A percentile compares a stretch with the other conserved stretches of the same genome.
Evolutionary conservation across 441 rosid species (phyloP).

Genomic region (Gossypium trilobum): DNA sequence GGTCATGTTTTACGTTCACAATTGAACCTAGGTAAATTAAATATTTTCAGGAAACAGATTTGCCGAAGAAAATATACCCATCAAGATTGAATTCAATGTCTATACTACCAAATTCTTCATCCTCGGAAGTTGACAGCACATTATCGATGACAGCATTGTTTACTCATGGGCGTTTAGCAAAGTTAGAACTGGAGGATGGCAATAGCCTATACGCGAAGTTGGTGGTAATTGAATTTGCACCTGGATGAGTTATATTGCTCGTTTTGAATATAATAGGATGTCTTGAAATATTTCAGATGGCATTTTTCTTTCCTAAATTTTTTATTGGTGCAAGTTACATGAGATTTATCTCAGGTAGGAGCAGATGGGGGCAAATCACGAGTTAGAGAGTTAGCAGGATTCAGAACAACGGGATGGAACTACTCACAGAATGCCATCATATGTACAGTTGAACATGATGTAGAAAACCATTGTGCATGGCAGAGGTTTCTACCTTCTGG

Average conservation of each 20-base stretch:
- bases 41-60: slow-evolving; percentile 48
- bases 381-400: slow-evolving; percentile 75
- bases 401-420: slow-evolving; percentile 76
- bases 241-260: slow-evolving; percentile 6
- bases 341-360: slow-evolving; percentile 54
- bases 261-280: slow-evolving; percentile 1
- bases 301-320: neutral
- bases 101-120: slow-evolving; percentile 44
- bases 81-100: slow-evolving; percentile 67
- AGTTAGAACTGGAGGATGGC: slow-evolving; percentile 74
- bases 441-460: slow-evolving; percentile 80
- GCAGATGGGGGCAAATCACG: slow-evolving; percentile 86
- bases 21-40: slow-evolving; percentile 2
- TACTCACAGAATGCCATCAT: slow-evolving; percentile 85
- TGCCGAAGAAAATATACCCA: slow-evolving; percentile 56
- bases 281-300: neutral
- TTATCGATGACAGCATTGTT: slow-evolving; percentile 34
- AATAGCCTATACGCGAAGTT: slow-evolving; percentile 56
- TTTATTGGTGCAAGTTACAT: neutral
- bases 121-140: slow-evolving; percentile 31
- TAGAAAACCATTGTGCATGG: slow-evolving; percentile 71
- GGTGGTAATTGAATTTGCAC: slow-evolving; percentile 52
- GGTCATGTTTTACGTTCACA: neutral
- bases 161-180: slow-evolving; percentile 42
- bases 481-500: slow-evolving; percentile 87